Evolutionary conservation across 208 protist species (phyloP).

Genomic region (Leishmania tropica): DNA sequence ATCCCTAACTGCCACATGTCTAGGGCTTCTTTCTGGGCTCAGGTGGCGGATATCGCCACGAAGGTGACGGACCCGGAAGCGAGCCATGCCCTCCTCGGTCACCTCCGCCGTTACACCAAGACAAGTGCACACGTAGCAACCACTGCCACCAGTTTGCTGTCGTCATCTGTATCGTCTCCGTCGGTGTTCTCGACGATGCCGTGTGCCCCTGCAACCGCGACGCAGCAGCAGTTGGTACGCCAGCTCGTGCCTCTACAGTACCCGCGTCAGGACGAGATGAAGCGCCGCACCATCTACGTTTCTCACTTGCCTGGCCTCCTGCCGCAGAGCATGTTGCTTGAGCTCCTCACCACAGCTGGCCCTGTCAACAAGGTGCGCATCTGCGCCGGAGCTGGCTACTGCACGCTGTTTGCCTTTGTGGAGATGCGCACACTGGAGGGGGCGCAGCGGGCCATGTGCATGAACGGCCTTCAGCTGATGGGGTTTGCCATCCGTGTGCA

Average conservation of each 20-base stretch:
- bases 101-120: conserved; percentile 63
- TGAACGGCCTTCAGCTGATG: conserved; percentile 64
- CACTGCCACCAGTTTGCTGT: neutral
- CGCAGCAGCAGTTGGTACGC: neutral
- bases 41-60: conserved; percentile 47
- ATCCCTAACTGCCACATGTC: conserved; percentile 52
- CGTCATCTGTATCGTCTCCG: conserved; percentile 1
- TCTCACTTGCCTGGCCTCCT: conserved; percentile 70
- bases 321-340: conserved; percentile 62
- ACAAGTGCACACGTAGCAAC: conserved; percentile 23
- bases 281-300: conserved; percentile 75
- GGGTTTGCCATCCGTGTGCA: conserved; percentile 70
- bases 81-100: conserved; percentile 41
- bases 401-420: conserved; percentile 85
- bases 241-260: conserved; percentile 10
- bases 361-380: conserved; percentile 82
- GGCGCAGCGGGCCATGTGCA: conserved; percentile 46
- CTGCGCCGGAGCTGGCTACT: conserved; percentile 63
- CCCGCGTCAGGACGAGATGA: conserved; percentile 39
- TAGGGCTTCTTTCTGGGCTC: conserved; percentile 77
- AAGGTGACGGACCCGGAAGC: conserved; percentile 26
- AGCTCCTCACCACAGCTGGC: conserved; percentile 55
- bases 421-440: conserved; percentile 75
- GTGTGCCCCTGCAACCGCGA: neutral
- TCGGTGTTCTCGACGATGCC: conserved; percentile 22